Evolutionary conservation across 192 early-diverging fungal genomes (phyloP).

Genomic region (Geosiphon pyriformis): DNA sequence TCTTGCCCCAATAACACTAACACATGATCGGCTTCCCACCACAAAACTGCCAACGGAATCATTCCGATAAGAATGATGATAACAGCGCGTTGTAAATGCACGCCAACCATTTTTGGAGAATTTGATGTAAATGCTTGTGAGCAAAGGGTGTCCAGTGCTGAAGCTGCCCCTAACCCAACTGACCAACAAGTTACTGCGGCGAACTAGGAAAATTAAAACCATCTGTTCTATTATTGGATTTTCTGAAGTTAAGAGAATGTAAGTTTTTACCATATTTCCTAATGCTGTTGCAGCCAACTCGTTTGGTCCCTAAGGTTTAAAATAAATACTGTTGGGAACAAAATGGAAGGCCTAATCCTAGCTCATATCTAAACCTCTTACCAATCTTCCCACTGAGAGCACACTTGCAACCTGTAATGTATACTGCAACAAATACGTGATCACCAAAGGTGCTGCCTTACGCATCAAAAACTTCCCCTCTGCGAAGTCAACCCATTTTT

Average conservation of each 20-base stretch:
- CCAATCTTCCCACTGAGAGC: conserved; percentile 57
- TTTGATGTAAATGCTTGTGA: conserved; percentile 67
- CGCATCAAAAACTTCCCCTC: conserved; percentile 20
- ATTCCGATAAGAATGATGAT: conserved; percentile 65
- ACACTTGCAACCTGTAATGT: conserved; percentile 59
- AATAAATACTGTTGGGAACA: too few relatives aligned
- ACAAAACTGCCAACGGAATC: conserved; percentile 63
- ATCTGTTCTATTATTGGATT: too few relatives aligned
- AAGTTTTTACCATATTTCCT: conserved; percentile 50
- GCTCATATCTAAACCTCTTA: too few relatives aligned
- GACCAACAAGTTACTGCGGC: conserved; percentile 63
- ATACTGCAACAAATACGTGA: conserved; percentile 64
- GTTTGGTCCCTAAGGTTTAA: conserved; percentile 32
- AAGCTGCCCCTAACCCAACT: conserved; percentile 61
- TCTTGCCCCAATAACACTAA: conserved; percentile 74
- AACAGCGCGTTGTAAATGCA: conserved; percentile 75
- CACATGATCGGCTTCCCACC: conserved; percentile 63
- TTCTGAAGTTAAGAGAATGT: too few relatives aligned
- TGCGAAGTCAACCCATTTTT: background rate
- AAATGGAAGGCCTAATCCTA: too few relatives aligned
- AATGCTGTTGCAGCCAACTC: conserved; percentile 68
- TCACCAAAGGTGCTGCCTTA: conserved; percentile 47
- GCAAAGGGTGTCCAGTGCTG: conserved; percentile 73
- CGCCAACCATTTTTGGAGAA: conserved; percentile 61
- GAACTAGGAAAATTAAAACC: too few relatives aligned